phyloP scores from a whole-genome alignment of 805 yeast genomes.

The Pichia rugopelliculosa region DNA sequence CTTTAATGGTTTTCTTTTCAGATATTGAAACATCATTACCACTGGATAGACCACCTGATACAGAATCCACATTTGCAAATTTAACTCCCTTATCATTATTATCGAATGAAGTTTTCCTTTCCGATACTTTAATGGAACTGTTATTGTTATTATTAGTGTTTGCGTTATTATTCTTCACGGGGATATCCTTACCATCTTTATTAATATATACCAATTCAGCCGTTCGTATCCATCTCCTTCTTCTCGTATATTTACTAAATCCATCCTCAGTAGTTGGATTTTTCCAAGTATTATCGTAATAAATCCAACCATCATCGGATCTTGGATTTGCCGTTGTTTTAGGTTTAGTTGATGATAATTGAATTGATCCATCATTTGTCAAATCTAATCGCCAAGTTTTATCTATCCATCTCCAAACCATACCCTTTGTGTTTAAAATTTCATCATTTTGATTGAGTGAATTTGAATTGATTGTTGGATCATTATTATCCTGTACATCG shows the following conservation, averaged over 20 bases:
- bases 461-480: conserved; percentile 19
- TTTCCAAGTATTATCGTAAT: conserved; percentile 91
- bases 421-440: conserved; percentile 36
- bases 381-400: conserved; percentile 85
- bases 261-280: conserved; percentile 83
- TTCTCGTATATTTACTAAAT: conserved; percentile 83
- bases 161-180: not conserved
- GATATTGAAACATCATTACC: not conserved
- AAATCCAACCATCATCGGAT: conserved; percentile 78
- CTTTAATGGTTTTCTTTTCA: not conserved
- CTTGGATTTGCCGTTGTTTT: conserved; percentile 63
- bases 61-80: not conserved
- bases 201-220: conserved; percentile 63
- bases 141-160: not conserved
- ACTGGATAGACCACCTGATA: not conserved
- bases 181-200: not conserved
- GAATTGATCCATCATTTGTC: conserved; percentile 81
- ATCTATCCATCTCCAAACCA: conserved; percentile 94
- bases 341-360: conserved; percentile 54
- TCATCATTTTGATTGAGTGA: conserved; percentile 34
- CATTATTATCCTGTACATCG: conserved; percentile 6
- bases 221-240: conserved; percentile 93
- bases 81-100: not conserved
- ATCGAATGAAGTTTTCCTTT: not conserved
- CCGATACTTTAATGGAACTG: not conserved